Evolutionary conservation across 768 basidiomycete species (phyloP).

Genomic region (Termitomyces sp.): DNA sequence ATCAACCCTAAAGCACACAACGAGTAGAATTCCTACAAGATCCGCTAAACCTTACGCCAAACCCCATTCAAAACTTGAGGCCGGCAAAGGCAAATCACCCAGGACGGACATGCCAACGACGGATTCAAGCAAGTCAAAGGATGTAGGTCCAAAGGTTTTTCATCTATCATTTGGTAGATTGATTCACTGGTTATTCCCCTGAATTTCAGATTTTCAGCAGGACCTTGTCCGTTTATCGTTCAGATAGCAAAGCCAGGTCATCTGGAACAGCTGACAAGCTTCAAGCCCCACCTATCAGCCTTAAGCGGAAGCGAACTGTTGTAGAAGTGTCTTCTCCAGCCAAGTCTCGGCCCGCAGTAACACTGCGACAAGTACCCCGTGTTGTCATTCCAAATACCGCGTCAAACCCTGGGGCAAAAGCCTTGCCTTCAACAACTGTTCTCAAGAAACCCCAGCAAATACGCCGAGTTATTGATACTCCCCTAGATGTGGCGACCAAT

Average conservation of each 20-base stretch:
- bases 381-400: slow-evolving; percentile 5
- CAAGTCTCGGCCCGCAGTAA: slow-evolving; percentile 20
- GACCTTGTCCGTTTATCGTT: not conserved
- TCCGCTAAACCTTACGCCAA: slow-evolving; percentile 58
- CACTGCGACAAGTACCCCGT: slow-evolving; percentile 25
- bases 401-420: not conserved
- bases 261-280: not conserved
- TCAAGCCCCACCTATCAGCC: slow-evolving; percentile 10
- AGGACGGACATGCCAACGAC: slow-evolving; percentile 18
- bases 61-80: slow-evolving; percentile 17
- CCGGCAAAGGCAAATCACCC: slow-evolving; percentile 7
- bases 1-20: slow-evolving; percentile 45
- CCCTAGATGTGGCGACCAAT: not conserved
- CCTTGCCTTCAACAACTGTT: not conserved
- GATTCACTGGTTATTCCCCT: not conserved
- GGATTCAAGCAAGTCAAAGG: slow-evolving; percentile 11
- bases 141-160: not conserved
- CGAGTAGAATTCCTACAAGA: slow-evolving; percentile 56
- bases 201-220: not conserved
- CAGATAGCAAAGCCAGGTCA: not conserved
- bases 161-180: not conserved
- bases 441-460: slow-evolving; percentile 11
- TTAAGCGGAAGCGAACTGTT: slow-evolving; percentile 40
- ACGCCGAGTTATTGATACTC: slow-evolving; percentile 17
- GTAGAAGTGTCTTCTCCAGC: slow-evolving; percentile 25